Percentiles rank a stretch among this genome's conserved stretches.
Conservation (phyloP, 169 alveolate genomes). For the Perkinsus chesapeaki region DNA sequence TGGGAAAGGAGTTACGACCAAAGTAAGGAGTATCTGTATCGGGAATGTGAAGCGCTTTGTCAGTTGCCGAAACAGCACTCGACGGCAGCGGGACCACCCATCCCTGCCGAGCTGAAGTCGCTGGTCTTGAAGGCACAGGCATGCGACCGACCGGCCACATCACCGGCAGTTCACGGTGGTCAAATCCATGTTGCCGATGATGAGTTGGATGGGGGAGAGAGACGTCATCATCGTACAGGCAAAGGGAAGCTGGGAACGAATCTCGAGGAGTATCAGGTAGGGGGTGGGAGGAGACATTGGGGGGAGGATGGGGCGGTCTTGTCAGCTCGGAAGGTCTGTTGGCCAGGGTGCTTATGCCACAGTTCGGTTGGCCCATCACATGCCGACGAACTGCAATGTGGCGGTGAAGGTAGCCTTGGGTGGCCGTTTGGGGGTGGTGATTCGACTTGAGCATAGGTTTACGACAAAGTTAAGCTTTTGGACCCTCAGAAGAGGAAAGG, state of each 20-base stretch:
- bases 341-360: conserved; percentile 51
- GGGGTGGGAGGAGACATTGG: not conserved
- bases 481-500: conserved; percentile 52
- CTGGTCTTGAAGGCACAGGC: not conserved
- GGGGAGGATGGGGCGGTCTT: not conserved
- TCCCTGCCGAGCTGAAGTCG: not conserved
- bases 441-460: conserved; percentile 23
- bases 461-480: conserved; percentile 55
- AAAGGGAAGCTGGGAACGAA: not conserved
- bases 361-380: conserved; percentile 39
- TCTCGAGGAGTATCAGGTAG: not conserved
- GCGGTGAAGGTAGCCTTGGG: conserved; percentile 21
- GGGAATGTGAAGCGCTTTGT: not conserved
- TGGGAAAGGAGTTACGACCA: not conserved
- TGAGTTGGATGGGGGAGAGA: not conserved
- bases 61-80: not conserved
- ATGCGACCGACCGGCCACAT: not conserved
- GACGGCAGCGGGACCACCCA: not conserved
- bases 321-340: conserved; percentile 26
- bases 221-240: not conserved
- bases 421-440: not conserved
- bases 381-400: conserved; percentile 19
- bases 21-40: not conserved
- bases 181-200: not conserved
- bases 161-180: not conserved